Evolutionary conservation across 2,329 filamentous ascomycete genomes (phyloP), one percentile per base, ranked within the genome.

Genomic region (Aspergillus spinulosporus): DNA sequence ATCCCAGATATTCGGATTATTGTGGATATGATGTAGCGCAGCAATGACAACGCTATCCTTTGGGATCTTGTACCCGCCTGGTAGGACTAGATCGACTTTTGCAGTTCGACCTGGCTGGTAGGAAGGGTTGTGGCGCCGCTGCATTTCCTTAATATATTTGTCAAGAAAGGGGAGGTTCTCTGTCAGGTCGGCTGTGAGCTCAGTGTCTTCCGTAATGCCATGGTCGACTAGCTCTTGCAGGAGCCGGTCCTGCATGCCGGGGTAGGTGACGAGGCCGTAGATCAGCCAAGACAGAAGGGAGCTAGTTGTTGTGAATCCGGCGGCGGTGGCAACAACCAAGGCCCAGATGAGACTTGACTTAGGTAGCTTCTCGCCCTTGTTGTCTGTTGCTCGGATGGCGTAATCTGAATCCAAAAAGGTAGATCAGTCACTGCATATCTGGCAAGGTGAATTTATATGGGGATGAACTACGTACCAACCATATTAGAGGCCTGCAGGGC

Each of bases 271-370:
- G 1, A 85, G 68, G 4, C 77, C 74, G 64, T 84, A 85, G 39
- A 85, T 65, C 1, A 82, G 72, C 84, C 83, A 86, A 0, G 82
- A 83, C 1, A 86, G 73, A 3, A 86, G 76, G 0, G 82, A 81
- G 2, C 78, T 80, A 0, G 81, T 86, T 0, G 84, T 86, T 1
- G 81, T 84, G 71, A 86, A 86, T 15, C 84, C 84, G 2, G 84
- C 84, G 3, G 75, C 83, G 0, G 78, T 82, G 5, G 78, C 77
- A 2, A 85, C 81, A 2, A 84, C 71, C 0, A 84, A 69, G 1
- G 71, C 68, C 60, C 64, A 64, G 31, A 80, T 67, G n/a, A 77
- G 62, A 51, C 68, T 71, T 3, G 74, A 68, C 36, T 73, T 68
- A 0, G 83, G 80, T 0, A 86, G 68, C 57, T 82, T 81, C 51